Base-by-base conservation (phyloP, 225 moss, liverwort and hornwort genomes). In the Polytrichum commune region DNA sequence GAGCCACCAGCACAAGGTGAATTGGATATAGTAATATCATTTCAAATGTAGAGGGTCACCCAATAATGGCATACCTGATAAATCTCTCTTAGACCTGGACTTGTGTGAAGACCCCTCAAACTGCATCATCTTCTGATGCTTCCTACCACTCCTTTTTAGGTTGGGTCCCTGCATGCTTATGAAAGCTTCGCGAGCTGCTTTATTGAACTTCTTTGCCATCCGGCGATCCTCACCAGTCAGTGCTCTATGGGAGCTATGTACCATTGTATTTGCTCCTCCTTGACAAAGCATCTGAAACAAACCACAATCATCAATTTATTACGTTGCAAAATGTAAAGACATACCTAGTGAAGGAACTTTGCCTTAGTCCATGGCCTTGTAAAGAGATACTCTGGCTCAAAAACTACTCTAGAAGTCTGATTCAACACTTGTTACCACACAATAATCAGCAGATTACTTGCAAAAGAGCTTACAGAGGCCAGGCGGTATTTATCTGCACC, bases 401-500 rank as follows among this genome's bases (percentile, higher is more conserved):
- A 46, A 46, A 46, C 46, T 46, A 13, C 46, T 46, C 16, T 16
- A 46, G 13, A 13, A 1, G 16, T 46, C 46, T 16, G 13, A 16
- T 13, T 46, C 13, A 13, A 16, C 46, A 46, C 46, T 46, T 46
- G 46, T 13, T 46, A 16, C 46, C 46, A 46, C 46, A 13, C 46
- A 46, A 46, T 46, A 46, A 46, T 46, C 46, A 57, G 29, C 2
- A 57, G 58, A 25, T 9, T 55, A 54, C 53, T 30, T 2, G 46
- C 16, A 16, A 46, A 16, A 30, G 66, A 73, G 55, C 70, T 69
- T 80, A 92, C 91, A 75, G 78, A 70, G n/a, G 86, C 80, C 83
- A 93, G 81, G 16, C 89, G 89, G 63, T 85, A 77, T 78, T 91
- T 94, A 73, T 88, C 88, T 73, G 83, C 79, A 73, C 88, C 94